Percentiles rank a stretch among this genome's conserved stretches.
Evolutionary conservation across 2,329 filamentous ascomycete genomes (phyloP).

Genomic region (Claviceps sp.): DNA sequence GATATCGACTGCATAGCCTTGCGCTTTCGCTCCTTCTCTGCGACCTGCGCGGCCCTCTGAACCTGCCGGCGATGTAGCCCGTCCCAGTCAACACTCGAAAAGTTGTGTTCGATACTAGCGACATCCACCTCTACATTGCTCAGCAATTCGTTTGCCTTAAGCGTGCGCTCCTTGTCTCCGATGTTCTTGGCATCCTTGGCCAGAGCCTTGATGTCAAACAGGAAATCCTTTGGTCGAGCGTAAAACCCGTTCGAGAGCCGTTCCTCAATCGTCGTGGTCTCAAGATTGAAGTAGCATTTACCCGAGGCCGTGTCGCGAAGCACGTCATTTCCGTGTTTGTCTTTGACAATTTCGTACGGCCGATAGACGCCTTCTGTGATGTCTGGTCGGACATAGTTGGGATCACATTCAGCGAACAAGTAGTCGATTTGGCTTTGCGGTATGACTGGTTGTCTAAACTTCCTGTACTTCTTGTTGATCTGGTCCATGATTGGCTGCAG

Average conservation of each 20-base stretch:
- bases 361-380: conserved; percentile 42
- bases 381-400: conserved; percentile 49
- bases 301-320: conserved; percentile 60
- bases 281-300: conserved; percentile 91
- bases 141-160: conserved; percentile 83
- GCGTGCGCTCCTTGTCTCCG: conserved; percentile 67
- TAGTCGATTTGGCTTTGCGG: conserved; percentile 63
- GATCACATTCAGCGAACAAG: conserved; percentile 71
- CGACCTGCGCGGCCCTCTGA: conserved; percentile 45
- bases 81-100: conserved; percentile 63
- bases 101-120: conserved; percentile 56
- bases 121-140: conserved; percentile 94
- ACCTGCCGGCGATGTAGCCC: conserved; percentile 63
- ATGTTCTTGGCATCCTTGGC: conserved; percentile 72
- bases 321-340: conserved; percentile 65
- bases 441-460: conserved; percentile 72
- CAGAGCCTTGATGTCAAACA: conserved; percentile 73
- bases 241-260: conserved; percentile 96
- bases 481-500: conserved; percentile 96
- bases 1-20: conserved; percentile 44
- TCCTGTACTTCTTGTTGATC: conserved; percentile 78
- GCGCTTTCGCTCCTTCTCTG: conserved; percentile 50
- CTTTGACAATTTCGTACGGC: conserved; percentile 67
- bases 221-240: conserved; percentile 76
- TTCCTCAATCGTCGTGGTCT: conserved; percentile 86